Base-by-base conservation (phyloP, 768 basidiomycete species). In the Nevesoporus exiguus region DNA sequence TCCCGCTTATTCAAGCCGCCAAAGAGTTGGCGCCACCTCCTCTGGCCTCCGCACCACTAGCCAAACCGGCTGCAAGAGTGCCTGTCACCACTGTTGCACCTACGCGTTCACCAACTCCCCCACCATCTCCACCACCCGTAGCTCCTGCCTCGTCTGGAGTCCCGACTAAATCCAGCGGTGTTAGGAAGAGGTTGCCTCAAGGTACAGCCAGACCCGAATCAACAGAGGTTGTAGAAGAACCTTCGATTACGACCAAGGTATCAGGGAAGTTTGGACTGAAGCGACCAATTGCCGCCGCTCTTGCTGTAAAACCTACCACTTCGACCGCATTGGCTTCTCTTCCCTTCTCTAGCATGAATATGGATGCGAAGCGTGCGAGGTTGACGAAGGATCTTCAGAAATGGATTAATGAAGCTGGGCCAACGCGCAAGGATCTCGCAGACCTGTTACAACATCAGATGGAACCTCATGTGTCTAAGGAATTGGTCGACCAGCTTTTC, bases 361-460 rank as follows among this genome's bases (percentile, higher is more conserved):
- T 65, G 55, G 70, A 73, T 25, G 76, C 81, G 5, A 93, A 87
- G 66, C 83, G 83, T 55, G 63, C 73, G 24, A 76, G 89, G 39
- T 74, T 90, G 34, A 75, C 80, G 24, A 94, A 90, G 71, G 95
- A 98, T 66, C 77, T 77, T 13, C 79, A 80, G 40, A 81, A 79
- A 61, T 98, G 94, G 93, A 76, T 93, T 51, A 90, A 94, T 60
- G 93, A 98, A 61, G 78, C 83, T 40, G 88, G 92, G 5, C 76
- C 90, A 8, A 88, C 87, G 22, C 78, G 92, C 51, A 88, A 91
- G 66, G 96, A 98, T 63, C 78, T 98, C 14, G 82, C 87, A 34
- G 96, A 98, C 39, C 73, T 85, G 13, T 75, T 98, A 45, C 88
- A 92, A 61, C 82, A 79, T 58, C 97, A 99, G 71, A 98, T 98